Conservation (phyloP, 345 rosid species). For the Crucihimalaya himalaica region DNA sequence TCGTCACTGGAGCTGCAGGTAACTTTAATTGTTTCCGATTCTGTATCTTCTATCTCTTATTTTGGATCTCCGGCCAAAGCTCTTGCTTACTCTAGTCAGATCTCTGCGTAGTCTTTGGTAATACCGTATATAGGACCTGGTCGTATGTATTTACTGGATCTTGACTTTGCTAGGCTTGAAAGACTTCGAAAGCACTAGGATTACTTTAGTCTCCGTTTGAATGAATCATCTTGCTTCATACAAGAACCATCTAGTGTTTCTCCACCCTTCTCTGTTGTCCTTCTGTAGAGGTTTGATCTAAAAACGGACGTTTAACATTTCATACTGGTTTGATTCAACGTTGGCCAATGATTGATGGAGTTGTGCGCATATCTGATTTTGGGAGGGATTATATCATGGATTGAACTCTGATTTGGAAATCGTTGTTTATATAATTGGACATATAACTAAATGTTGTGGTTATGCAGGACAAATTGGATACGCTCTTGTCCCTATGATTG, state of each 20-base stretch:
- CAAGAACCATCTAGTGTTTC: neutral
- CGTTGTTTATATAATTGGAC: neutral
- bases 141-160: neutral
- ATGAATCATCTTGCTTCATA: neutral
- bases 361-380: slow-evolving; percentile 2
- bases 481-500: slow-evolving; percentile 99
- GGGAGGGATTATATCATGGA: neutral
- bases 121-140: slow-evolving; percentile 7
- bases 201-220: neutral
- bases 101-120: slow-evolving; percentile 24
- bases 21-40: slow-evolving; percentile 11
- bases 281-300: neutral
- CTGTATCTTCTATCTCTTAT: neutral
- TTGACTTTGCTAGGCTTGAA: neutral
- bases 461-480: slow-evolving; percentile 96
- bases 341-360: neutral
- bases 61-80: slow-evolving; percentile 10
- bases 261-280: neutral
- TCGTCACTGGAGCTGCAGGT: slow-evolving; percentile 99
- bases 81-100: slow-evolving; percentile 8
- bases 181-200: neutral
- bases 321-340: neutral
- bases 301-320: neutral
- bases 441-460: neutral
- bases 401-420: neutral